Base-by-base conservation (phyloP, 768 basidiomycete genomes). In the Rhizopogon vulgaris region DNA sequence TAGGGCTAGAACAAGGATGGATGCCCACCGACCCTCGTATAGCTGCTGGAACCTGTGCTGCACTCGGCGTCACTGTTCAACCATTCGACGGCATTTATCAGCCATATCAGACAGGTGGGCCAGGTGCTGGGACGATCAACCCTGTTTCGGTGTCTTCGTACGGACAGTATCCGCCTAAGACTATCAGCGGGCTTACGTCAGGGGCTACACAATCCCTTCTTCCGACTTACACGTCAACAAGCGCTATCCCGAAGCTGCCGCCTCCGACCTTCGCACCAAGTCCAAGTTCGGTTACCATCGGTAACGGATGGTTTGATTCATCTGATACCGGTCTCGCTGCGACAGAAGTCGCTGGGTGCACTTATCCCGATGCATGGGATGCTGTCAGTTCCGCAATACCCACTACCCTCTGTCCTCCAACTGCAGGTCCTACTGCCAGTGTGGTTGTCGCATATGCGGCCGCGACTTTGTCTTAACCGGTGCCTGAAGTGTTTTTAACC, bases 1-100 rank as follows among this genome's bases (percentile, higher is more conserved):
- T 85, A 63, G 77, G 81, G 6, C 78, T 92, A 42, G 70, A 78
- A 53, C 75, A 87, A 51, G 91, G 90, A 28, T 91, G 86, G 83
- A 80, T 91, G 39, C 88, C 90, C 6, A 62, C 64, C 2, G 86
- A 93, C 72, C 90, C 90, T 17, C 74, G 89, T 37, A 66, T 58
- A 4, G 78, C 82, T 30, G 56, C 73, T 24, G 90, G 93, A 60
- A 65, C 76, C 41, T 96, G 93, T 64, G 70, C 60, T 18, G 69
- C 75, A 4, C 67, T 86, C 11, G 84, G 80, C 18, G 70, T 72
- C 11, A 48, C 68, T 5, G 67, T 65, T 12, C 59, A 65, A 6
- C 66, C 63, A 7, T 87, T 85, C 58, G 63, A 76, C 61, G 80
- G 81, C 24, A 71, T 67, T 34, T 81, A 82, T 62, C 73, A 77